Evolutionary conservation across 257 asterid species (phyloP).

Genomic region (Nyctanthes arbortristis): DNA sequence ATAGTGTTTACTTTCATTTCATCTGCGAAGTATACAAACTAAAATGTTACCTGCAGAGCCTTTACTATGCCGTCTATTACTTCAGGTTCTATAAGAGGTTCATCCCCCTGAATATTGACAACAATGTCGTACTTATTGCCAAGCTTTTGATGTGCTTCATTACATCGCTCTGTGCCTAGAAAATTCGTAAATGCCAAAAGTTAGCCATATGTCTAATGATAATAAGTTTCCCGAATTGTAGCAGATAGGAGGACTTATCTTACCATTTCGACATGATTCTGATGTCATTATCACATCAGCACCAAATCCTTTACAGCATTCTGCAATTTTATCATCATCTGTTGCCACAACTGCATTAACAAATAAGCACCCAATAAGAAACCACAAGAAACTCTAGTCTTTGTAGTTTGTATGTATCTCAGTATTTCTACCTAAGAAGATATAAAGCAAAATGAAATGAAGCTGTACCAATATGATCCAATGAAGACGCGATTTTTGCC

Average conservation of each 20-base stretch:
- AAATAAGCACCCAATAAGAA: conserved; percentile 19
- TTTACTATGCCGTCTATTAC: conserved; percentile 79
- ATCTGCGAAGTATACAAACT: not conserved
- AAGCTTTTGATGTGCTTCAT: conserved; percentile 76
- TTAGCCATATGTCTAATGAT: not conserved
- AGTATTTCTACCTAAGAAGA: not conserved
- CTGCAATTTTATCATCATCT: conserved; percentile 86
- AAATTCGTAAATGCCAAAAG: conserved; percentile 2
- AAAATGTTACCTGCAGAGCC: conserved; percentile 66
- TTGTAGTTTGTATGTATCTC: not conserved
- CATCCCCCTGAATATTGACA: conserved; percentile 95
- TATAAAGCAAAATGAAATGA: not conserved
- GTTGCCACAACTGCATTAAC: conserved; percentile 76
- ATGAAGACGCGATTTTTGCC: conserved; percentile 67
- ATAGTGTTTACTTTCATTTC: no score
- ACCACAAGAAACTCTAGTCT: conserved; percentile 9
- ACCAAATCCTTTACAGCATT: conserved; percentile 87
- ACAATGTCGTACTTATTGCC: conserved; percentile 70
- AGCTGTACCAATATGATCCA: conserved; percentile 74
- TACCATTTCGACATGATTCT: conserved; percentile 85
- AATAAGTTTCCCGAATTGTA: not conserved
- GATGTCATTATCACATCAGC: conserved; percentile 93
- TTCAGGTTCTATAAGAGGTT: conserved; percentile 93
- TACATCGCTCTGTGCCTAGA: conserved; percentile 84
- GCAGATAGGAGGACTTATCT: not conserved